phyloP scores from a whole-genome alignment of 2,329 filamentous ascomycete species.

The Talaromyces sp. region DNA sequence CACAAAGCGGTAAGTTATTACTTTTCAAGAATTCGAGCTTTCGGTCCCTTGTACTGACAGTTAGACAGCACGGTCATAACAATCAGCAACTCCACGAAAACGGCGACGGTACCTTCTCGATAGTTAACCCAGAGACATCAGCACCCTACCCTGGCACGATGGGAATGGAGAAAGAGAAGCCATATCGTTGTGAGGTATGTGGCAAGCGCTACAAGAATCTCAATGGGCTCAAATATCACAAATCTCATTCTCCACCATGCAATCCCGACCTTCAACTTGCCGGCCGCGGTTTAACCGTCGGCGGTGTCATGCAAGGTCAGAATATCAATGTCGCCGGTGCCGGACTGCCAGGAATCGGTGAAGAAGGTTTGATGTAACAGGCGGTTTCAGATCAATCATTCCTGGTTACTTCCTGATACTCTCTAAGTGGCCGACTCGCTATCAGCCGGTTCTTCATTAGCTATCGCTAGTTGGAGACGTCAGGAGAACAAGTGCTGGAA shows the following conservation, averaged over 20 bases:
- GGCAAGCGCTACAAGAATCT: constrained; percentile 99
- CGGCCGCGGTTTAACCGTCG: constrained; percentile 37
- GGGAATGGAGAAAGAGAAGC: constrained; percentile 99
- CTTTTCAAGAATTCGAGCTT: background rate
- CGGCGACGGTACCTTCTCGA: constrained; percentile 93
- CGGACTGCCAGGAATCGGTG: constrained; percentile 46
- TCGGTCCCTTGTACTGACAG: constrained; percentile 24
- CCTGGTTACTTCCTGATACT: background rate
- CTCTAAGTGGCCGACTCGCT: background rate
- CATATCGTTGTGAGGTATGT: constrained; percentile 93
- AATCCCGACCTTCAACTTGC: constrained; percentile 72
- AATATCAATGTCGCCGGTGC: constrained; percentile 48
- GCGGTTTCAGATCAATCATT: background rate
- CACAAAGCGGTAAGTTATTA: constrained; percentile 60
- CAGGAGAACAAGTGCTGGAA: background rate
- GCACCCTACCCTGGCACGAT: constrained; percentile 91
- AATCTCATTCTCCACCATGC: constrained; percentile 80
- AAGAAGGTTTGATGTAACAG: constrained; percentile 39
- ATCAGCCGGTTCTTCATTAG: background rate
- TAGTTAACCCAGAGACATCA: constrained; percentile 93
- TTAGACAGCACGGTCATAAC: constrained; percentile 74
- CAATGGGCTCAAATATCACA: constrained; percentile 95
- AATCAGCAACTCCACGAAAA: constrained; percentile 97
- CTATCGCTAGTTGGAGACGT: background rate
- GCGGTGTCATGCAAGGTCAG: constrained; percentile 45